Evolutionary conservation across 805 yeast species (phyloP).

Genomic region (Debaryomyces hansenii): DNA sequence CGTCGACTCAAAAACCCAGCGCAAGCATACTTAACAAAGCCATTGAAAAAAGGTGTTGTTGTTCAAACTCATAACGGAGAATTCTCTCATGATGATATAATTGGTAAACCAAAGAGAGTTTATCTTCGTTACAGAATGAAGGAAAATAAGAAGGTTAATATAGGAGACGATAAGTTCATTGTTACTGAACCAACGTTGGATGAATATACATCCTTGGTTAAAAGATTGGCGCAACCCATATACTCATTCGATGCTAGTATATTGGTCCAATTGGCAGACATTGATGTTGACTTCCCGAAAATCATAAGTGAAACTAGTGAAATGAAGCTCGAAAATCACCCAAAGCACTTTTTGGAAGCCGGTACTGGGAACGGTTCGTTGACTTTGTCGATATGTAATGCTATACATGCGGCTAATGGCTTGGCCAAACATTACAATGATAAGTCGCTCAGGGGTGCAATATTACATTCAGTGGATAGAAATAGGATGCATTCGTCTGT

Average conservation of each 20-base stretch:
- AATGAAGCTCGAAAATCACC: neutral
- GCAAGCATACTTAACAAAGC: neutral
- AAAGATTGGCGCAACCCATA: neutral
- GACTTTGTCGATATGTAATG: neutral
- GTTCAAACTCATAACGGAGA: neutral
- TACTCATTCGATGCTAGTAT: neutral
- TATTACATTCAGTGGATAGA: neutral
- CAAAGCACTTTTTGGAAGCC: neutral
- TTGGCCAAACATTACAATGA: neutral
- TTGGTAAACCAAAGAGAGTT: neutral
- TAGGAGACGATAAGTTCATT: neutral
- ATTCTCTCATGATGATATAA: neutral
- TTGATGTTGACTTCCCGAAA: neutral
- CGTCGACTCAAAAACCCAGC: neutral
- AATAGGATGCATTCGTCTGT: neutral
- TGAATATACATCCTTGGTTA: neutral
- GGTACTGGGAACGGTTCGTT: neutral
- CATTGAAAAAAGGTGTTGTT: neutral
- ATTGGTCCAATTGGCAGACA: neutral
- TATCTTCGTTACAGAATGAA: neutral
- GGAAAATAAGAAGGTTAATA: neutral
- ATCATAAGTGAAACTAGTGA: neutral
- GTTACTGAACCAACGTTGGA: neutral
- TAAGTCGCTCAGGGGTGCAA: neutral
- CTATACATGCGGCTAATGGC: neutral